Base-by-base conservation (phyloP, 371 early-diverging fungal genomes). In the Zancudomyces culisetae region DNA sequence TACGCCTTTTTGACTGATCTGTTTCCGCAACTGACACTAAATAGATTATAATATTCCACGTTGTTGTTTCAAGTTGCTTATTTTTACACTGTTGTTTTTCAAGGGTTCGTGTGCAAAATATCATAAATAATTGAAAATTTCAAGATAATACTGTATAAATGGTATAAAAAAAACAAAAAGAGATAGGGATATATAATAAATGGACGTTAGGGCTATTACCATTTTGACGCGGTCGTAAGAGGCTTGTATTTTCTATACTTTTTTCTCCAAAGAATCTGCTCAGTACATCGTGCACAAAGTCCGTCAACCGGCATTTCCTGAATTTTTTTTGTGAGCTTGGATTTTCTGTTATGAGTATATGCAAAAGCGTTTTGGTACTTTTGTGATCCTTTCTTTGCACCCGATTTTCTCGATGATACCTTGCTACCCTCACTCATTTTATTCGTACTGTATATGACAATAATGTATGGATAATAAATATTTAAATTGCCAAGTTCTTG, bases 231-330 rank as follows among this genome's bases (percentile, higher is more conserved):
- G 23, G 75, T 76, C 6, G 92, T 88, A 59, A 97, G 73, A 43
- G 92, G 90, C 74, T 95, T 97, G 73, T 95, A 97, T 70, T 95
- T 90, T 64, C 84, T 78, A 72, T 83, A 91, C 64, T 85, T 80
- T 62, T 96, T 95, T 50, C 90, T 70, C 87, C 90, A 88, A 62
- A 76, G 56, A 30, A 97, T 76, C 40, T 90, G 82, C 47, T 93
- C 95, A 23, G 76, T 74, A 68, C 98, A 97, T 43, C 79, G 75
- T 49, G 75, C 70, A 69, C 98, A 97, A 42, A 97, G 69, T 23
- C 91, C 91, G 45, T 77, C 75, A 0, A 87, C 78, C 1, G 97
- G 97, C 53, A 84, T 66, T 6, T 74, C 70, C 15, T 81, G 73
- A 56, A 94, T 88, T 53, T 67, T 74, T 46, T 76, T 70, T 8